These are phyloP conservation scores for Clitocybe nebularis DNA, from an alignment of 1,284 basidiomycete species.

Conservation along the genomic window DNA sequence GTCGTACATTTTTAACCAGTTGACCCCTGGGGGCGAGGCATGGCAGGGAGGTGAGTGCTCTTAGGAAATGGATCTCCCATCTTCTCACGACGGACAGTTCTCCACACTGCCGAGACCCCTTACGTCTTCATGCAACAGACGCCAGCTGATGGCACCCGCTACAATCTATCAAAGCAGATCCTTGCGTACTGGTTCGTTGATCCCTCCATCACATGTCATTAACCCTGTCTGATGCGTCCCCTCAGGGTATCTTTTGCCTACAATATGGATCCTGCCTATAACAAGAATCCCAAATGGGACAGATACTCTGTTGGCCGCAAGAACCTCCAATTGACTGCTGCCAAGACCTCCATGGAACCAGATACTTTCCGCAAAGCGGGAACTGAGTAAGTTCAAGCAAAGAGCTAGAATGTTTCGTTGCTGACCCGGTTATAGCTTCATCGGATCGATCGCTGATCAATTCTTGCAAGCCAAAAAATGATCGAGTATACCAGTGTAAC, in stretches of 20 bases:
- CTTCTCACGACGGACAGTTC: slow-evolving; percentile 12
- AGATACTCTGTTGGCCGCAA: slow-evolving; percentile 5
- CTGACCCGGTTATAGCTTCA: slow-evolving; percentile 17
- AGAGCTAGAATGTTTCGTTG: no score
- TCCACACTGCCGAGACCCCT: slow-evolving; percentile 22
- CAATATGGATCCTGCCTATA: slow-evolving; percentile 19
- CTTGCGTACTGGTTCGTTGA: slow-evolving; percentile 22
- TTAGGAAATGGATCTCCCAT: background rate
- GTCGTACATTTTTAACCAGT: slow-evolving; percentile 20
- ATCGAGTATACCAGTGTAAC: no score
- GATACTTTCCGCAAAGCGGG: slow-evolving; percentile 14
- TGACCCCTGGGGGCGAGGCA: slow-evolving; percentile 12
- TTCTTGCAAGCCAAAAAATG: slow-evolving; percentile 12
- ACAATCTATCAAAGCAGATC: slow-evolving; percentile 18
- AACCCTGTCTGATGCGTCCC: background rate
- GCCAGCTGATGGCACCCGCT: slow-evolving; percentile 14
- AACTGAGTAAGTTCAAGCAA: slow-evolving; percentile 11
- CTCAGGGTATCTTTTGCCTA: slow-evolving; percentile 23
- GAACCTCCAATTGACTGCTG: slow-evolving; percentile 11
- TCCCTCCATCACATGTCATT: background rate
- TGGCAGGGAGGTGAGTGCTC: slow-evolving; percentile 18
- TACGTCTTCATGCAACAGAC: slow-evolving; percentile 21
- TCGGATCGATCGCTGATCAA: slow-evolving; percentile 15
- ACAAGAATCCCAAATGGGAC: slow-evolving; percentile 10
- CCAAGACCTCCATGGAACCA: slow-evolving; percentile 12